phyloP scores from a whole-genome alignment of 2,329 filamentous ascomycete species.

The Sporothrix globosa region DNA sequence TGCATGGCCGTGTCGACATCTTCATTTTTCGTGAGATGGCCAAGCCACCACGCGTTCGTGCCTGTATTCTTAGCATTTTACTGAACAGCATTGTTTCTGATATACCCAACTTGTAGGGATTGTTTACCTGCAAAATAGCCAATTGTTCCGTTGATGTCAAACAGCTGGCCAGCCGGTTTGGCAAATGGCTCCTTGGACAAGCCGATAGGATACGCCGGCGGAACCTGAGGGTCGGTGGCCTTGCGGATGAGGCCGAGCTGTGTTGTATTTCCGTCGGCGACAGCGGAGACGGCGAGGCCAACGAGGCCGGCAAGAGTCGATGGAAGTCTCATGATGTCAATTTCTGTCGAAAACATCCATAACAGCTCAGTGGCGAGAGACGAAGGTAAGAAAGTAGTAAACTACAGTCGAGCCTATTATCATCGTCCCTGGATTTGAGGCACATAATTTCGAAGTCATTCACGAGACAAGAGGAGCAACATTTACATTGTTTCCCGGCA shows the following conservation, averaged over 20 bases:
- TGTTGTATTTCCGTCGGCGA: neutral
- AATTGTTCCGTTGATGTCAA: constrained; percentile 33
- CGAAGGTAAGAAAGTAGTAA: neutral
- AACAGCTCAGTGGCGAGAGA: neutral
- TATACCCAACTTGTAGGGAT: neutral
- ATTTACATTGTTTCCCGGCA: constrained; percentile 4
- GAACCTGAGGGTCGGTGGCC: constrained; percentile 18
- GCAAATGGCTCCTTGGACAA: constrained; percentile 29
- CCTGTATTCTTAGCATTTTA: constrained; percentile 20
- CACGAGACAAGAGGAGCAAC: neutral
- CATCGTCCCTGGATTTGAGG: neutral
- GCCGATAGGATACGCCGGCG: constrained; percentile 32
- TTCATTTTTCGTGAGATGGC: constrained; percentile 32
- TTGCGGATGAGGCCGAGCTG: constrained; percentile 12
- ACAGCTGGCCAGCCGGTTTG: constrained; percentile 31
- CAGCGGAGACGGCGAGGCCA: neutral
- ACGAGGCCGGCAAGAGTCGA: neutral
- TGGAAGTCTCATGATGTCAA: neutral
- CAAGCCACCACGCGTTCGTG: constrained; percentile 36
- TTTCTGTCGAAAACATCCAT: neutral
- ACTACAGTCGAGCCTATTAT: neutral
- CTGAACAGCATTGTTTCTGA: neutral
- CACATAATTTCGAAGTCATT: neutral
- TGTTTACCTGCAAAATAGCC: constrained; percentile 32
- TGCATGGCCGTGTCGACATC: constrained; percentile 34